These are phyloP conservation scores for Schwanniomyces polymorphus DNA, from an alignment of 805 yeast species.

Conservation along the genomic window DNA sequence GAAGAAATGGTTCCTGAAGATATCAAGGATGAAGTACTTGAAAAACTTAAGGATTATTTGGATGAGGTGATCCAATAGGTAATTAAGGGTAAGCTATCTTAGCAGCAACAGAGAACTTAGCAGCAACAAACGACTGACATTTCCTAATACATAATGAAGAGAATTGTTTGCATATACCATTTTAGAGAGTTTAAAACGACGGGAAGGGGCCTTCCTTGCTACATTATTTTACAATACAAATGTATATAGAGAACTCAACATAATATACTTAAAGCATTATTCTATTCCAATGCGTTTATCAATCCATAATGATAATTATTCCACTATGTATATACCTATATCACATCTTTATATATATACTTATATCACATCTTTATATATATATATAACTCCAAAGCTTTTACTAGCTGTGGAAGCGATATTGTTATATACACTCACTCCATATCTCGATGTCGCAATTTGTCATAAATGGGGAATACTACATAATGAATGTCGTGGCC, in stretches of 20 bases:
- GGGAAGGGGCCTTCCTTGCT: background rate
- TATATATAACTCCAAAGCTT: too few species aligned
- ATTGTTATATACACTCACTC: too few species aligned
- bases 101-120: background rate
- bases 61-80: conserved; percentile 38
- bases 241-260: background rate
- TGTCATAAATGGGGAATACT: background rate
- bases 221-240: background rate
- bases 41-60: conserved; percentile 58
- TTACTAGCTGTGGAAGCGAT: too few species aligned
- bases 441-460: background rate
- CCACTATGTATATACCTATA: too few species aligned
- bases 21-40: conserved; percentile 59
- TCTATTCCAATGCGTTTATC: background rate
- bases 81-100: background rate
- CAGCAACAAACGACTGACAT: background rate
- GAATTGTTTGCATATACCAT: too few species aligned
- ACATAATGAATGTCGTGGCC: conserved; percentile 21
- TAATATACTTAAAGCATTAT: background rate
- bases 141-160: too few species aligned
- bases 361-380: too few species aligned
- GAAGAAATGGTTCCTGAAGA: conserved; percentile 67
- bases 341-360: too few species aligned
- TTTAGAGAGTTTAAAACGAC: too few species aligned
- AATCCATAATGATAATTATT: too few species aligned